Percentiles rank a stretch among this genome's conserved stretches.
phyloP scores from a whole-genome alignment of 495 filamentous ascomycete species.

The Extremus antarcticus region DNA sequence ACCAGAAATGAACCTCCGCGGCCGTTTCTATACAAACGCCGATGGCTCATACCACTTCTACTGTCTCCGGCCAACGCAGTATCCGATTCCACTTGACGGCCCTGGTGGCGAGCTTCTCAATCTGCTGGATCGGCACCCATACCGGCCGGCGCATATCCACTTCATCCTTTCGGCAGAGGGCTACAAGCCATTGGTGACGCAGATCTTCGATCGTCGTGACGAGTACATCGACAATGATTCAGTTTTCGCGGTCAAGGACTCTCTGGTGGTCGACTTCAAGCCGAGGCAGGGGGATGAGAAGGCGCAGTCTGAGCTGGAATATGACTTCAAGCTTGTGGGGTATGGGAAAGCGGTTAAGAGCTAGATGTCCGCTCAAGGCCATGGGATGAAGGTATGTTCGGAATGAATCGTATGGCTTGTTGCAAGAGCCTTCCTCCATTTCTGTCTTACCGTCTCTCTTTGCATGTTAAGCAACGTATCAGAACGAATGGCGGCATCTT shows the following conservation, averaged over 20 bases:
- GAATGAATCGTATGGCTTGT: too few species aligned
- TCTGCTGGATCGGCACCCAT: constrained; percentile 61
- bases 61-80: constrained; percentile 54
- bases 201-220: constrained; percentile 60
- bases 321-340: constrained; percentile 41
- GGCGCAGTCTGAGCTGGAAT: constrained; percentile 59
- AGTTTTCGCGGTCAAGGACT: constrained; percentile 71
- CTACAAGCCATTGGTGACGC: constrained; percentile 56
- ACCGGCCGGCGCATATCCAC: constrained; percentile 74
- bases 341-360: too few species aligned
- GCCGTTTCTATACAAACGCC: constrained; percentile 54
- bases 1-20: constrained; percentile 61
- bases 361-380: too few species aligned
- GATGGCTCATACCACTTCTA: constrained; percentile 56
- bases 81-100: constrained; percentile 59
- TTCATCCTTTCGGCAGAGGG: constrained; percentile 52
- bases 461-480: too few species aligned
- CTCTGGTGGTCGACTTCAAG: constrained; percentile 55
- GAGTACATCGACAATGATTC: constrained; percentile 53
- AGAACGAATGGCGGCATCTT: too few species aligned
- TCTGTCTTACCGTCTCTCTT: too few species aligned
- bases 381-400: too few species aligned
- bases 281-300: constrained; percentile 47
- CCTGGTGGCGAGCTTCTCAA: constrained; percentile 39
- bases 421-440: too few species aligned